Percentiles rank a stretch among this genome's conserved stretches.
Evolutionary conservation across 192 early-diverging fungal species (phyloP).

Genomic region (Gamsiella multidivaricata): DNA sequence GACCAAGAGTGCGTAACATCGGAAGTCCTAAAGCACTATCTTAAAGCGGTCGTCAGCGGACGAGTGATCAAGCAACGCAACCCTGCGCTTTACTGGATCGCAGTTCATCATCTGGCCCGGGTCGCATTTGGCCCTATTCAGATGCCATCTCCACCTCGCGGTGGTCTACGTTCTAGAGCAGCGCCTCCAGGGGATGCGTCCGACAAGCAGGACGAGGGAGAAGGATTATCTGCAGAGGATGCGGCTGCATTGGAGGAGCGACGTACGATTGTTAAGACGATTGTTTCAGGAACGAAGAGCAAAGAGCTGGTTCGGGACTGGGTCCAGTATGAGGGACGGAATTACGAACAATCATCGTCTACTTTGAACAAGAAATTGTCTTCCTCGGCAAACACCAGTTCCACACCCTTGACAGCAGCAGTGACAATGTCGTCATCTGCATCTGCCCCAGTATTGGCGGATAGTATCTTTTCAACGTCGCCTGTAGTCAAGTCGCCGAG

Average conservation of each 20-base stretch:
- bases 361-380: neutral
- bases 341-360: slow-evolving; percentile 27
- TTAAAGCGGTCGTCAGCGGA: slow-evolving; percentile 43
- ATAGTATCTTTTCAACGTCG: neutral
- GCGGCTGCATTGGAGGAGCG: slow-evolving; percentile 21
- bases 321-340: slow-evolving; percentile 47
- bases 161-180: neutral
- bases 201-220: neutral
- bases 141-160: slow-evolving; percentile 12
- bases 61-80: slow-evolving; percentile 52
- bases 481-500: slow-evolving; percentile 22
- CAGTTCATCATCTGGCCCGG: slow-evolving; percentile 42
- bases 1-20: slow-evolving; percentile 12
- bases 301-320: slow-evolving; percentile 45
- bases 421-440: neutral
- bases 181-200: neutral
- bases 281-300: slow-evolving; percentile 34
- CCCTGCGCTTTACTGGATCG: slow-evolving; percentile 46
- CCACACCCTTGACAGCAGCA: too few species aligned
- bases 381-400: neutral
- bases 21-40: slow-evolving; percentile 31
- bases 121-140: slow-evolving; percentile 30
- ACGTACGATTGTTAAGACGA: slow-evolving; percentile 20
- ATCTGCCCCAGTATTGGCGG: neutral
- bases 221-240: slow-evolving; percentile 4